A percentile compares a stretch with the other conserved stretches of the same genome.
Conservation (phyloP, 495 filamentous ascomycete genomes). For the Talaromyces trachyspermus region DNA sequence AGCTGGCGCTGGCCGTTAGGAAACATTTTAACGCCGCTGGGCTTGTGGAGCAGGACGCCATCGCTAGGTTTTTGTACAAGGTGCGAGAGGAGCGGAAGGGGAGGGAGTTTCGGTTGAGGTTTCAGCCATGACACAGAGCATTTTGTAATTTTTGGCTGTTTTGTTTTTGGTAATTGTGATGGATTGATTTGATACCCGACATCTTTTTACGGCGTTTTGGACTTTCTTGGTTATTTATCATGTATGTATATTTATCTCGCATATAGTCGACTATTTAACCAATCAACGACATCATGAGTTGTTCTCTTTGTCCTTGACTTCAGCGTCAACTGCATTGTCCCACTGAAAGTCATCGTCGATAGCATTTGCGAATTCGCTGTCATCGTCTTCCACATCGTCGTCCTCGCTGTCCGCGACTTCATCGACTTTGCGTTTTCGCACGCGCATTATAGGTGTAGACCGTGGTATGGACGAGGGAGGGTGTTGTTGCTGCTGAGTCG, state of each 20-base stretch:
- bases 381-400: constrained; percentile 34
- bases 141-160: constrained; percentile 1
- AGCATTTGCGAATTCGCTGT: constrained; percentile 21
- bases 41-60: constrained; percentile 79
- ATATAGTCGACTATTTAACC: too few relatives aligned
- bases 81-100: constrained; percentile 47
- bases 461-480: constrained; percentile 1
- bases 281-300: too few relatives aligned
- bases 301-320: too few relatives aligned
- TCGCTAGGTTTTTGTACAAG: constrained; percentile 82
- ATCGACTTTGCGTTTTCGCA: constrained; percentile 42
- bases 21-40: constrained; percentile 87
- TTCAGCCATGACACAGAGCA: constrained; percentile 28
- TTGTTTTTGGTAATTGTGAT: neutral
- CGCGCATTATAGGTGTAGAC: constrained; percentile 1
- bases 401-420: constrained; percentile 46
- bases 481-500: neutral
- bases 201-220: neutral
- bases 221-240: too few relatives aligned
- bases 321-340: too few relatives aligned
- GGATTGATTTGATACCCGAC: constrained; percentile 4
- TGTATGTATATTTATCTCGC: too few relatives aligned
- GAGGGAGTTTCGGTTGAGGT: constrained; percentile 36
- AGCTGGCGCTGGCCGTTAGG: constrained; percentile 72
- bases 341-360: constrained; percentile 11